Conservation (phyloP, 495 filamentous ascomycete species). For the Wilcoxina mikolae region DNA sequence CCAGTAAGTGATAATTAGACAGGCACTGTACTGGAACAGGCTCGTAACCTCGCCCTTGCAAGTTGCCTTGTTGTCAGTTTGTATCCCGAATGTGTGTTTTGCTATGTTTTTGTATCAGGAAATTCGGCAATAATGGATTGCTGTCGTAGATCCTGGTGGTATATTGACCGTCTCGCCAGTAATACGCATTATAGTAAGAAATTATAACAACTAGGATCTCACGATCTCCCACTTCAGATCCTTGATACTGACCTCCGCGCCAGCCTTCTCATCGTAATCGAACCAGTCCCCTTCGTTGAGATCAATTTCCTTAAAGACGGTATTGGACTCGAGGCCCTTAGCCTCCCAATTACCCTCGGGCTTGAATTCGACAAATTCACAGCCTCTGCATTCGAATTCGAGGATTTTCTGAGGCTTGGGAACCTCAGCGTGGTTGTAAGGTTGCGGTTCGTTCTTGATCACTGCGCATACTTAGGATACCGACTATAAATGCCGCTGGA, state of each 20-base stretch:
- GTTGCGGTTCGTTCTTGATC: slow-evolving; percentile 53
- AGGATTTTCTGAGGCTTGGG: slow-evolving; percentile 62
- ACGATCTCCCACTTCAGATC: slow-evolving; percentile 73
- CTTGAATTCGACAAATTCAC: slow-evolving; percentile 83
- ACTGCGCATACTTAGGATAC: slow-evolving; percentile 30
- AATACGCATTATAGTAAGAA: too few species aligned
- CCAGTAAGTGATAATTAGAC: too few species aligned
- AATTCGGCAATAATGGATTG: too few species aligned
- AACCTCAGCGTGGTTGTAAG: slow-evolving; percentile 54
- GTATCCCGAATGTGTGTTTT: too few species aligned
- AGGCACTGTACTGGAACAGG: too few species aligned
- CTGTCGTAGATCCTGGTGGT: too few species aligned
- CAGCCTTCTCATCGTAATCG: slow-evolving; percentile 63
- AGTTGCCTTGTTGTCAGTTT: too few species aligned
- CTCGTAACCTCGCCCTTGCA: too few species aligned
- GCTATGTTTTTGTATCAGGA: too few species aligned
- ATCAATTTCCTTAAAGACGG: slow-evolving; percentile 66
- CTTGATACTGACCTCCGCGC: slow-evolving; percentile 78
- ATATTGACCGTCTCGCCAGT: too few species aligned
- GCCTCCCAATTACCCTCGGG: slow-evolving; percentile 73
- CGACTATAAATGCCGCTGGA: not conserved
- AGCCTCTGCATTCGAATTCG: slow-evolving; percentile 79
- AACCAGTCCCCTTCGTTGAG: slow-evolving; percentile 79
- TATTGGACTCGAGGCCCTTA: slow-evolving; percentile 57
- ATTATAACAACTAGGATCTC: slow-evolving; percentile 2